These are phyloP conservation scores for Candida loeiensis DNA, from an alignment of 805 yeast genomes.

Conservation along the genomic window DNA sequence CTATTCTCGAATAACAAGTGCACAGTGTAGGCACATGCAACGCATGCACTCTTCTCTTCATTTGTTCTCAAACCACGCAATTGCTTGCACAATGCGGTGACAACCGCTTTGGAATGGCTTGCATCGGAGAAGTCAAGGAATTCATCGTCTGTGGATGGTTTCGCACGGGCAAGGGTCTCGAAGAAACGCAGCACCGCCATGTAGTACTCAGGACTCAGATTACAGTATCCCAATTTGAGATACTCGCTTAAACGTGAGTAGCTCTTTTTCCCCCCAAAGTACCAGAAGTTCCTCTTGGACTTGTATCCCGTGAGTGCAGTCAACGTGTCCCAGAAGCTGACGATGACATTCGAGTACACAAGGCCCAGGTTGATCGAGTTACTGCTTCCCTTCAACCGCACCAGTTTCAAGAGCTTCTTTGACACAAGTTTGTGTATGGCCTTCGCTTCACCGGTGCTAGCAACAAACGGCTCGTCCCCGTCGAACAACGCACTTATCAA, in stretches of 20 bases:
- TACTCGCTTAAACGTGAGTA: constrained; percentile 43
- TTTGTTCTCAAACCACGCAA: constrained; percentile 14
- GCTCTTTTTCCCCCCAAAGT: constrained; percentile 40
- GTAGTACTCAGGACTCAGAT: constrained; percentile 52
- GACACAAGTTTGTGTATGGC: constrained; percentile 38
- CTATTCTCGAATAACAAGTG: constrained; percentile 13
- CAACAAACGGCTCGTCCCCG: constrained; percentile 15
- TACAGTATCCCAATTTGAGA: constrained; percentile 51
- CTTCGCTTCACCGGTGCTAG: constrained; percentile 17
- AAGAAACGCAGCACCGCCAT: constrained; percentile 22
- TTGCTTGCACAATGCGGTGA: constrained; percentile 17
- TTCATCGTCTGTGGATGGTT: constrained; percentile 9
- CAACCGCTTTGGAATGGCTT: constrained; percentile 18
- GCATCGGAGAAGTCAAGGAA: constrained; percentile 18
- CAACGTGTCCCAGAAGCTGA: constrained; percentile 49
- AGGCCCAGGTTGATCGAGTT: constrained; percentile 24
- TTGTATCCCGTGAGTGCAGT: constrained; percentile 35
- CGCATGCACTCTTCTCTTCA: constrained; percentile 17
- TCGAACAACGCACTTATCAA: constrained; percentile 21
- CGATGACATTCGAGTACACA: constrained; percentile 43
- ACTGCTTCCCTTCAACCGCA: constrained; percentile 31
- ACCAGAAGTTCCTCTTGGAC: constrained; percentile 53
- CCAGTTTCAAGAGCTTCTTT: constrained; percentile 42
- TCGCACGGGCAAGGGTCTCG: constrained; percentile 11
- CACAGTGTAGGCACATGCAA: constrained; percentile 19